A percentile compares a stretch with the other conserved stretches of the same genome.
Evolutionary conservation across 371 early-diverging fungal genomes (phyloP).

Genomic region (Syncephalastrum sp.): DNA sequence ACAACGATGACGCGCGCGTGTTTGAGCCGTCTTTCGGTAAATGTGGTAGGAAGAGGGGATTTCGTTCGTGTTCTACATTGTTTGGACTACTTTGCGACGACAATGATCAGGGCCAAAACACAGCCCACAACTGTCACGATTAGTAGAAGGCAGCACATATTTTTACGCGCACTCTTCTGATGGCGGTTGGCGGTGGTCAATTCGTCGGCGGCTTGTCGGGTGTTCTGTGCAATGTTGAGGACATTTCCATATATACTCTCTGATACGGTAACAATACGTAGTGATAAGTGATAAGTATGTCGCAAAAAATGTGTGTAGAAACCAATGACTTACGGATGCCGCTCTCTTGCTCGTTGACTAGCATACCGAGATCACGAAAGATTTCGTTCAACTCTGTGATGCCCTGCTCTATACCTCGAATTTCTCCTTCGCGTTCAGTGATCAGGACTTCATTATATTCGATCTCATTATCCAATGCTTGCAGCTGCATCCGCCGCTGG

Average conservation of each 20-base stretch:
- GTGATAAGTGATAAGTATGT: background rate
- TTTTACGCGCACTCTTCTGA: slow-evolving; percentile 78
- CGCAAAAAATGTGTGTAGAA: too few relatives aligned
- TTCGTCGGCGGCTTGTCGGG: slow-evolving; percentile 79
- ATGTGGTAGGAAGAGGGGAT: too few relatives aligned
- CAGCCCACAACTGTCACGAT: slow-evolving; percentile 68
- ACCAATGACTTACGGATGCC: slow-evolving; percentile 71
- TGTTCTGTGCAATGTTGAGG: slow-evolving; percentile 71
- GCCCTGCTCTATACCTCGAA: slow-evolving; percentile 89
- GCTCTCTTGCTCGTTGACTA: slow-evolving; percentile 94
- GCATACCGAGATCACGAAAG: slow-evolving; percentile 92
- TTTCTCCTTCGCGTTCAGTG: slow-evolving; percentile 90
- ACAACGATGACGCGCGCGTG: too few relatives aligned
- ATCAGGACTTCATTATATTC: slow-evolving; percentile 93
- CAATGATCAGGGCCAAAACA: slow-evolving; percentile 50
- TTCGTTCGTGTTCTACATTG: too few relatives aligned
- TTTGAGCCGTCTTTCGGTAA: too few relatives aligned
- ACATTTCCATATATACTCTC: slow-evolving; percentile 75
- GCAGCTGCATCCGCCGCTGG: slow-evolving; percentile 68
- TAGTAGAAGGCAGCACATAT: slow-evolving; percentile 77
- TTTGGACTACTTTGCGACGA: slow-evolving; percentile 38
- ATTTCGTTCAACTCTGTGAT: slow-evolving; percentile 94
- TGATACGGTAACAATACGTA: slow-evolving; percentile 3
- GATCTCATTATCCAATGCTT: slow-evolving; percentile 85
- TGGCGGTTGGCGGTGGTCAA: slow-evolving; percentile 76